phyloP scores from a whole-genome alignment of 2,329 filamentous ascomycete species.

The Colletotrichum sp. region DNA sequence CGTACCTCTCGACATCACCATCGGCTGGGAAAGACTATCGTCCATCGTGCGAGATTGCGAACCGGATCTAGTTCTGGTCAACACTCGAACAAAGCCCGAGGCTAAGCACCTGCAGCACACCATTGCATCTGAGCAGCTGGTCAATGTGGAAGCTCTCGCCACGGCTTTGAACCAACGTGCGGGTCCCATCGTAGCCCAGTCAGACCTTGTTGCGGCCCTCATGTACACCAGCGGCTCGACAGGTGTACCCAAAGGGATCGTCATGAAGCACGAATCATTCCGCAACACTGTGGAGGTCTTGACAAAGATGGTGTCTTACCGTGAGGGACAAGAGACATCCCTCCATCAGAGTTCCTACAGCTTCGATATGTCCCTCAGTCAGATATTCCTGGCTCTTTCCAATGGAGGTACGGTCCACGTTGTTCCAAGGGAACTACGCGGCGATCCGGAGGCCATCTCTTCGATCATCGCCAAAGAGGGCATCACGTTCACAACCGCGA shows the following conservation, averaged over 20 bases:
- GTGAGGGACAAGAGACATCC: conserved; percentile 27
- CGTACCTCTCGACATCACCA: conserved; percentile 43
- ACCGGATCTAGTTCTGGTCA: conserved; percentile 26
- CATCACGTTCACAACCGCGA: conserved; percentile 41
- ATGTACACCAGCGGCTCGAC: conserved; percentile 38
- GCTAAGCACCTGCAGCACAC: neutral
- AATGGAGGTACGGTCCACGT: conserved; percentile 41
- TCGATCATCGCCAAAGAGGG: conserved; percentile 36
- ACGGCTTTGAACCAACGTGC: neutral
- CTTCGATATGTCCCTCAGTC: conserved; percentile 45
- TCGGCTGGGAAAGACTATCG: conserved; percentile 31
- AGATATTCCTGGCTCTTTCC: conserved; percentile 39
- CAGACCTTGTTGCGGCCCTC: conserved; percentile 20
- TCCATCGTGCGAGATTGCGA: conserved; percentile 31
- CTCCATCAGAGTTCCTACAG: conserved; percentile 43
- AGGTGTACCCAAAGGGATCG: conserved; percentile 45
- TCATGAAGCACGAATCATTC: conserved; percentile 33
- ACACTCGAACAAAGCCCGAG: conserved; percentile 6
- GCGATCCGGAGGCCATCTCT: conserved; percentile 37
- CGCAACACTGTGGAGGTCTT: conserved; percentile 25
- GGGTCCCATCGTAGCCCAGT: neutral
- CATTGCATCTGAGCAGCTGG: neutral
- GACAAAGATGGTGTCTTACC: neutral
- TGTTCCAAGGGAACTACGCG: conserved; percentile 30
- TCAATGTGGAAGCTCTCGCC: neutral